These are phyloP conservation scores for Ascomycota sp. DNA, from an alignment of 2,329 filamentous ascomycete species.

Conservation along the genomic window DNA sequence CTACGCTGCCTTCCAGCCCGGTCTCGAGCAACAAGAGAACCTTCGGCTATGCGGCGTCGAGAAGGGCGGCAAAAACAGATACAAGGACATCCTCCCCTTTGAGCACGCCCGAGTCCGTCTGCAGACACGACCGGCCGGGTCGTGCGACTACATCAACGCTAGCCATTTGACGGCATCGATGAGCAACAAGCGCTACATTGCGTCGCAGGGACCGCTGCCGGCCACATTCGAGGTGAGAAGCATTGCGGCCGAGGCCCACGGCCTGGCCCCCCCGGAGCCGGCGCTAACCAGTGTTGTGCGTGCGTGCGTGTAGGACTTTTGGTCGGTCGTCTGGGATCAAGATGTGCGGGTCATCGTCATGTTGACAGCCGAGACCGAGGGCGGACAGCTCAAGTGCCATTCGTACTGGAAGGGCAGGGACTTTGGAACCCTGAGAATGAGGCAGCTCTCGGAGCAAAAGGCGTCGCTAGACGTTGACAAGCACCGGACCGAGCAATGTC, in stretches of 20 bases:
- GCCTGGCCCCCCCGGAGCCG: too few relatives aligned
- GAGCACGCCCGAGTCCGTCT: constrained; percentile 80
- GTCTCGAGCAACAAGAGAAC: constrained; percentile 7
- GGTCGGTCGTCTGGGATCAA: constrained; percentile 94
- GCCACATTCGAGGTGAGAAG: constrained; percentile 77
- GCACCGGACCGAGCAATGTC: constrained; percentile 19
- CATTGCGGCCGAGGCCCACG: too few relatives aligned
- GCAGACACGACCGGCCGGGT: constrained; percentile 40
- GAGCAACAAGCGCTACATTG: constrained; percentile 86
- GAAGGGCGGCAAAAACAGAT: constrained; percentile 85
- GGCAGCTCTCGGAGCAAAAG: constrained; percentile 60
- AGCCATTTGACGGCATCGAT: constrained; percentile 63
- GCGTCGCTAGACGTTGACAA: constrained; percentile 54
- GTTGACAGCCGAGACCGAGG: constrained; percentile 85
- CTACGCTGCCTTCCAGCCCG: constrained; percentile 28
- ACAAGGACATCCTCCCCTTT: constrained; percentile 95
- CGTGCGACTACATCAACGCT: constrained; percentile 90
- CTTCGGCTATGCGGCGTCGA: constrained; percentile 82
- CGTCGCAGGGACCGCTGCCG: constrained; percentile 81
- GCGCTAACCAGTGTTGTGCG: too few relatives aligned
- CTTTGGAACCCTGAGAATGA: constrained; percentile 60
- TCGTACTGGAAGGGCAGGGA: constrained; percentile 71
- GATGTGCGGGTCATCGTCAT: constrained; percentile 90
- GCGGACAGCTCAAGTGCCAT: constrained; percentile 85
- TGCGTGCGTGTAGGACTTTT: constrained; percentile 65